Evolutionary conservation across 768 basidiomycete genomes (phyloP), one percentile per base, ranked within the genome.

Genomic region (Tylopilus sp.): DNA sequence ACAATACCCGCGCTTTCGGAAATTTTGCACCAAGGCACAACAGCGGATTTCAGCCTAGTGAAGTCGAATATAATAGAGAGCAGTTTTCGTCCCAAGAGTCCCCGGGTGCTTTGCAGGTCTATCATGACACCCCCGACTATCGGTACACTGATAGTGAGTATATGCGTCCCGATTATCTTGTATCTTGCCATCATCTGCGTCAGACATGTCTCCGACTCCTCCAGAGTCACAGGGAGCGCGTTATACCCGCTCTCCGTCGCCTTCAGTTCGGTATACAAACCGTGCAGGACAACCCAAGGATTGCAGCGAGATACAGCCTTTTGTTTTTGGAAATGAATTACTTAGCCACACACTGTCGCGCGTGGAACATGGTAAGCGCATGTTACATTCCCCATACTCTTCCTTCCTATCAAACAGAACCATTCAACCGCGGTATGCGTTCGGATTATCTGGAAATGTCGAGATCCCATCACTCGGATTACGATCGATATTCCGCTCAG

Each of bases 121-220:
- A 56, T 31, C 45, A 24, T 40, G 42, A 58, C 28, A 30, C 25
- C 31, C 26, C 49, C 12, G 17, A 21, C 44, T 52, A 60, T 44
- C 48, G 45, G 52, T 55, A 45, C 42, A 40, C 44, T 29, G 49
- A 25, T 46, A 57, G 60, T 71, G 60, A 38, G 56, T 64, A 29
- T 75, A 70, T 69, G 69, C 62, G 48, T 38, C 19, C 43, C 19
- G 13, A 12, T 10, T 44, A 4, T 26, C 4, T 25, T 28, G 14
- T 40, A 29, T 25, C 43, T 52, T 30, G 3, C 28, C 56, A 33
- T 68, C 66, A 42, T 64, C 68, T 43, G 58, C 58, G n/a, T 69
- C 67, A 59, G 70, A 66, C 11, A 65, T 70, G 11, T 73, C 73
- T 25, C 65, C 72, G 7, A 73, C 71, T 30, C 75, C 72, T 6